Base-by-base conservation (phyloP, 2,329 filamentous ascomycete genomes). In the Aspergillus piperis region DNA sequence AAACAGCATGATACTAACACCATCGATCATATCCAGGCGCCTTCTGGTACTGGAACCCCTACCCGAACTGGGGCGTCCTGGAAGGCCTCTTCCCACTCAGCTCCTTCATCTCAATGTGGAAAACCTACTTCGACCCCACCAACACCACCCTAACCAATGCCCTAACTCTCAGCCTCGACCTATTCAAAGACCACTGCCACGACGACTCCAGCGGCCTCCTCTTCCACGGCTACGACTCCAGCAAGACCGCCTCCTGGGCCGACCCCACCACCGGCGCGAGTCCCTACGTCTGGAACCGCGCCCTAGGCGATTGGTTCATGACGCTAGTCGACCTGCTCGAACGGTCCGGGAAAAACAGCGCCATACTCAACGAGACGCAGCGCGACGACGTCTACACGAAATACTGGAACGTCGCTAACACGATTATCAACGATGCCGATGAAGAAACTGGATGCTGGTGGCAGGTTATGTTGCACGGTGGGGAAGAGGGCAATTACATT, bases 191-290 rank as follows among this genome's bases (percentile, higher is more conserved):
- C 50, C 78, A 80, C 61, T 81, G 79, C 59, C 66, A 71, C 13
- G 72, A 81, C 63, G 60, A 71, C 32, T 71, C 69, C 2, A 78
- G 76, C 0, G 78, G 79, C 0, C 72, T 86, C 0, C 71, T 84
- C 0, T 79, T 83, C 0, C 84, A 86, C 62, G 84, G 84, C 5
- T 86, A 84, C 64, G 84, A 86, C 61, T 78, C 78, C 36, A 74
- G 72, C 8, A 78, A 76, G 59, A 77, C 66, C 0, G 83, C 83
- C 4, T 68, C 78, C 0, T 87, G 84, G 84, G 83, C 84, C 0
- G 75, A 84, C 55, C 71, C 75, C 0, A 58, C 67, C 2, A 85
- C 80, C 0, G 84, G 84, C 1, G 82, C 80, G 0, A 81, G 80
- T 42, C 83, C 82, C 0, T 69, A 81, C 3, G 80, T 85, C 17